Base-by-base conservation (phyloP, 2,329 filamentous ascomycete species). In the Bertia moriformis region DNA sequence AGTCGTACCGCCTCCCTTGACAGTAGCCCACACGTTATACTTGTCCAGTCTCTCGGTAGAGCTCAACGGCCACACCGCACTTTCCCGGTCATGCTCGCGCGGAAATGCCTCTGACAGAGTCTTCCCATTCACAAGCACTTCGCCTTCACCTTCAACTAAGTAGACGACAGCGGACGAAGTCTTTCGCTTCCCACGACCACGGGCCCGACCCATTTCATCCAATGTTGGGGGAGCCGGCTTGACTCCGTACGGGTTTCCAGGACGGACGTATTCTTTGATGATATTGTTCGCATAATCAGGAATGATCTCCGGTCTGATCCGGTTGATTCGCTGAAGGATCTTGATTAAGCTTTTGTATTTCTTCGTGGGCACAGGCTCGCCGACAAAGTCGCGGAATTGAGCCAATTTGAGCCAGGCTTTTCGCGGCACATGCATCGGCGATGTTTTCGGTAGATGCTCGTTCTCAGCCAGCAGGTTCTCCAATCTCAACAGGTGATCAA, bases 11-110 rank as follows among this genome's bases (percentile, higher is more conserved):
- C 91, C 91, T 41, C 91, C 91, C 42, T 73, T 69, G 3, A 87
- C 84, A 38, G 83, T 62, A 39, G 80, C 88, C 79, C 86, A 98
- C 3, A 95, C 76, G 53, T 98, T 98, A 67, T 98, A 98, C 60
- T 95, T 96, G 67, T 94, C 87, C 46, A 93, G 61, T 45, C 91
- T 70, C 33, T 82, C 69, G 18, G 87, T 93, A 38, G 77, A 71
- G 51, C 88, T 86, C 52, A 98, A 61, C 4, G 89, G 78, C 89
- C 89, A 98, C 3, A 94, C 65, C 2, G 85, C 89, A 54, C 86
- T 95, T 65, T 96, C 91, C 33, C 91, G 78, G 59, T 98, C 89
- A 56, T 98, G 89, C 38, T 95, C 61, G 24, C 91, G 78, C 22
- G 79, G 83, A 57, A 98, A 98, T 17, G 75, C 78, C 38, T 91